These are phyloP conservation scores for Malus hybrid DNA, from an alignment of 331 rosid species.

Conservation along the genomic window DNA sequence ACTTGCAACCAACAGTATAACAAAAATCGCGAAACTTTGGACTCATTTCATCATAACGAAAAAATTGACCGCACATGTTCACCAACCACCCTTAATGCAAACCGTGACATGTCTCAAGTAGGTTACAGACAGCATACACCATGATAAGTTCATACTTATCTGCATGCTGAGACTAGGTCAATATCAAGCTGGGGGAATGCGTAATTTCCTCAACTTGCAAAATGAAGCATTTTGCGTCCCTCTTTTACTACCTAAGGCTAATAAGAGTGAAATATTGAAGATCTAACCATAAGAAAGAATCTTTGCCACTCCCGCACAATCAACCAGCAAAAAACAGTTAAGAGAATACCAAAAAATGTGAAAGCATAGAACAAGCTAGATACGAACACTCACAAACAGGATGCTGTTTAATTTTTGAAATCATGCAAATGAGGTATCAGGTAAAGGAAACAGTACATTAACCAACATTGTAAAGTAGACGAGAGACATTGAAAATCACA, in stretches of 20 bases:
- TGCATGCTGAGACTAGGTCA: not conserved
- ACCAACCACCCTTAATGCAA: not conserved
- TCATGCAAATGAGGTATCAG: not conserved
- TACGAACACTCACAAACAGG: not conserved
- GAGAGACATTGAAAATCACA: conserved; percentile 23
- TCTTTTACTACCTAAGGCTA: not conserved
- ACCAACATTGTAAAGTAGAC: not conserved
- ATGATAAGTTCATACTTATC: not conserved
- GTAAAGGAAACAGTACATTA: not conserved
- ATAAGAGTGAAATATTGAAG: not conserved
- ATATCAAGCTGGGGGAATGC: not conserved
- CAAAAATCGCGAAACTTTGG: not conserved
- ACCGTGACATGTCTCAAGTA: not conserved
- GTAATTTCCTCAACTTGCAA: not conserved
- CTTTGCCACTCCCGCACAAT: not conserved
- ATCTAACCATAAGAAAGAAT: not conserved
- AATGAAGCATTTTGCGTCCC: not conserved
- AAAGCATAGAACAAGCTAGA: not conserved
- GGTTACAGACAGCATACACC: not conserved
- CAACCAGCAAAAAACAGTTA: not conserved
- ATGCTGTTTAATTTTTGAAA: not conserved
- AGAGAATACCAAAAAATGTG: not conserved
- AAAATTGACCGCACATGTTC: not conserved
- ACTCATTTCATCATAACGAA: not conserved
- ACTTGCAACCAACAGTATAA: not conserved